A percentile compares a stretch with the other conserved stretches of the same genome.
Conservation (phyloP, 2,329 filamentous ascomycete genomes). For the Diaporthe sp. region DNA sequence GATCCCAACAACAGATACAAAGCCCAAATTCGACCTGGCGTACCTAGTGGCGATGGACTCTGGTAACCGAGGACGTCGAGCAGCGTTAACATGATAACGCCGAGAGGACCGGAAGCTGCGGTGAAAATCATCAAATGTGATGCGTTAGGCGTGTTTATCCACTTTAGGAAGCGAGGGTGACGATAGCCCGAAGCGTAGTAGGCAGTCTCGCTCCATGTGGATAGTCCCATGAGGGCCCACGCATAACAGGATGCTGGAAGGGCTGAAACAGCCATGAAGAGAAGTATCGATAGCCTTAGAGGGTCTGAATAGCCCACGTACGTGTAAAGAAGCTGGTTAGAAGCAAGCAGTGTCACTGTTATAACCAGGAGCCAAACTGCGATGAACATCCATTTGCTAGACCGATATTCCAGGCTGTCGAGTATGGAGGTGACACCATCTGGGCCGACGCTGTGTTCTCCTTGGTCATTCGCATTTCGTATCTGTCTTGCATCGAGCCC, state of each 20-base stretch:
- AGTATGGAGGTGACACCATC: neutral
- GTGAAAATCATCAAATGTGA: neutral
- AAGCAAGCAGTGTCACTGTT: neutral
- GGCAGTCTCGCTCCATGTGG: neutral
- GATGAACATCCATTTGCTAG: neutral
- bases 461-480: neutral
- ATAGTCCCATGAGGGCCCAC: neutral
- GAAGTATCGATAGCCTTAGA: neutral
- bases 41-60: neutral
- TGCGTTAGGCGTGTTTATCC: neutral
- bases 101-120: neutral
- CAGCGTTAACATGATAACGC: neutral
- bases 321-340: neutral
- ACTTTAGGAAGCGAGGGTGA: neutral
- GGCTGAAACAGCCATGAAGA: neutral
- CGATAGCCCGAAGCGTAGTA: neutral
- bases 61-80: neutral
- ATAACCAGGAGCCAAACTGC: neutral
- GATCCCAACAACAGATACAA: neutral
- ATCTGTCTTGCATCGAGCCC: neutral
- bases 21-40: neutral
- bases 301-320: neutral
- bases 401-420: neutral
- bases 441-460: neutral
- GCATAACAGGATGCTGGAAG: neutral